phyloP scores from a whole-genome alignment of 768 basidiomycete species.

The Coprinellus micaceus region DNA sequence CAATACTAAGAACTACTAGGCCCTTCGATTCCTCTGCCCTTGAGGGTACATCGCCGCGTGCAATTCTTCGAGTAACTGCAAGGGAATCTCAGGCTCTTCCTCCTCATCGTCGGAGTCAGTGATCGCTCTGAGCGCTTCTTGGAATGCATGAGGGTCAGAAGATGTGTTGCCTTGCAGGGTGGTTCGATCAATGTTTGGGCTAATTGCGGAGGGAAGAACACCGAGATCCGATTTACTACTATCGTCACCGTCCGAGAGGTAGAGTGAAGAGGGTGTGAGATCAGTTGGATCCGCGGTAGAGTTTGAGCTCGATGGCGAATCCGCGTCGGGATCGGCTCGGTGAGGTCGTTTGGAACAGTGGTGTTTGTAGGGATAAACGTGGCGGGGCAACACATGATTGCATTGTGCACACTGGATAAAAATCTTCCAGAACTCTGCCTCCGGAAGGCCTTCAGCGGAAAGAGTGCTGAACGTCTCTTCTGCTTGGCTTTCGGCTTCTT shows the following conservation, averaged over 20 bases:
- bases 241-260: not conserved
- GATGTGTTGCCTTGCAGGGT: too few relatives aligned
- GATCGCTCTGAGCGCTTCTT: too few relatives aligned
- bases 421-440: not conserved
- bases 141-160: too few relatives aligned
- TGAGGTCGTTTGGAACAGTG: not conserved
- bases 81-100: not conserved
- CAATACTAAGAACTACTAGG: not conserved
- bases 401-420: not conserved
- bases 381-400: not conserved
- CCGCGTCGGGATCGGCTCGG: too few relatives aligned
- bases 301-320: too few relatives aligned
- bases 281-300: too few relatives aligned
- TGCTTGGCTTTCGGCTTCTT: not conserved
- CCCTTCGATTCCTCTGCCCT: not conserved
- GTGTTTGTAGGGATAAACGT: not conserved
- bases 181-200: not conserved
- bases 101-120: not conserved
- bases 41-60: not conserved
- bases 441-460: not conserved
- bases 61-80: not conserved
- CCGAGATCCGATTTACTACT: too few relatives aligned
- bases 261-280: not conserved
- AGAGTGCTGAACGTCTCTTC: not conserved
- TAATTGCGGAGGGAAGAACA: not conserved